Base-by-base conservation (phyloP, 208 protist genomes). In the Tritrichomonas foetus region DNA sequence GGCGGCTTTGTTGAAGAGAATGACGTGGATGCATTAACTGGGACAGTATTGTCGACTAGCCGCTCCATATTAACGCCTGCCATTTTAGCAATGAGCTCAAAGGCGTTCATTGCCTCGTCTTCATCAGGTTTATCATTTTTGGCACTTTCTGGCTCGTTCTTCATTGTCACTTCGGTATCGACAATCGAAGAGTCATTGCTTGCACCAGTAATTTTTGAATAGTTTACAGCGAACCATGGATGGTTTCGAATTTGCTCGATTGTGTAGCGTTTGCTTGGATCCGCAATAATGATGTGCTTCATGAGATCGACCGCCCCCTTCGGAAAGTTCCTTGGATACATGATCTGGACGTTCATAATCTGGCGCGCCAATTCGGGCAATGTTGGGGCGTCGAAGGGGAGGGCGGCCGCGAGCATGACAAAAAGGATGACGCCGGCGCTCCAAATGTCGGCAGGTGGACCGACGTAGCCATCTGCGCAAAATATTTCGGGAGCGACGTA, bases 401-500 rank as follows among this genome's bases (percentile, higher is more conserved):
- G 64, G n/a, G 8, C 64, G 13, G 16, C 64, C 3, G 64, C 8
- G 5, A 69, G 25, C 64, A 69, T 69, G n/a, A n/a, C 16, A 69
- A n/a, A 69, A n/a, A 69, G n/a, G 25, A 69, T 69, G 25, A 69
- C 64, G 27, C 64, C 64, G 13, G 64, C 64, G n/a, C 64, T 69
- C 64, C 64, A 69, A n/a, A 69, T 69, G n/a, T 69, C 64, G n/a
- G 93, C 55, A n/a, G 64, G 16, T 27, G 25, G 22, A 33, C 25
- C 30, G 30, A 78, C 47, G 39, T 95, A 93, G n/a, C 16, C 14
- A 2, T 94, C 49, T 5, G n/a, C n/a, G 1, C 47, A n/a, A 30
- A 95, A 39, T 39, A 95, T 93, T 69, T 69, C 64, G 8, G 64
- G 64, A n/a, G 64, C 64, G 8, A 30, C 64, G n/a, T n/a, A 69